A percentile compares a stretch with the other conserved stretches of the same genome.
phyloP scores from a whole-genome alignment of 768 basidiomycete genomes.

The Macrolepiota fuliginosa region DNA sequence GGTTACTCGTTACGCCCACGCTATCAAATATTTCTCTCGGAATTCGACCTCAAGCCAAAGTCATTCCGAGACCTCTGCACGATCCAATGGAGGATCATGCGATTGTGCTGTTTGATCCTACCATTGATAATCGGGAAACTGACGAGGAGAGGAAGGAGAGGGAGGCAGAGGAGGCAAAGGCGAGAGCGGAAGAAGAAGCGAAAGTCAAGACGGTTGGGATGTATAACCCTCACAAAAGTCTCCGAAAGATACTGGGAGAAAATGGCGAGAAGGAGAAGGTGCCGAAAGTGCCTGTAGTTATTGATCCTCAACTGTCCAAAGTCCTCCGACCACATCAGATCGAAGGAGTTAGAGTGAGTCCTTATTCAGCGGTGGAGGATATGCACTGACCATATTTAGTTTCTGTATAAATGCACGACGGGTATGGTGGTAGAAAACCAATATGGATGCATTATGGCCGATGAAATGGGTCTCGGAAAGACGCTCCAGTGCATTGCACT shows the following conservation, averaged over 20 bases:
- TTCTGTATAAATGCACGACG: constrained; percentile 92
- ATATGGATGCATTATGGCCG: constrained; percentile 97
- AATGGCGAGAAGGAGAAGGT: constrained; percentile 61
- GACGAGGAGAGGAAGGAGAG: constrained; percentile 79
- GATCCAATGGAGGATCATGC: constrained; percentile 98
- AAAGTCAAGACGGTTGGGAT: constrained; percentile 68
- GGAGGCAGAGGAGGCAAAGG: constrained; percentile 70
- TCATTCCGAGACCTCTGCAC: constrained; percentile 90
- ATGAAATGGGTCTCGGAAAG: constrained; percentile 98
- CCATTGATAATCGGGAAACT: constrained; percentile 88
- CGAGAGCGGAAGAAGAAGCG: constrained; percentile 60
- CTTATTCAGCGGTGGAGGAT: neutral
- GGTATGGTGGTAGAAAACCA: constrained; percentile 92
- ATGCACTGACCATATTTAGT: constrained; percentile 46
- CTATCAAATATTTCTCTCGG: constrained; percentile 79
- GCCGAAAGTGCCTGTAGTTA: constrained; percentile 92
- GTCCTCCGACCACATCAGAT: constrained; percentile 97
- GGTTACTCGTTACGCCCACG: constrained; percentile 52
- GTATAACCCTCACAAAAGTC: constrained; percentile 90
- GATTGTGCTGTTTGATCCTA: constrained; percentile 96
- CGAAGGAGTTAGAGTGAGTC: constrained; percentile 89
- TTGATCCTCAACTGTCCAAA: constrained; percentile 84
- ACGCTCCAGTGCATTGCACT: constrained; percentile 96
- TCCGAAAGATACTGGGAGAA: constrained; percentile 76
- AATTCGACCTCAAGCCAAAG: constrained; percentile 72